Evolutionary conservation across 805 yeast genomes (phyloP).

Genomic region (Myxozyma monticola): DNA sequence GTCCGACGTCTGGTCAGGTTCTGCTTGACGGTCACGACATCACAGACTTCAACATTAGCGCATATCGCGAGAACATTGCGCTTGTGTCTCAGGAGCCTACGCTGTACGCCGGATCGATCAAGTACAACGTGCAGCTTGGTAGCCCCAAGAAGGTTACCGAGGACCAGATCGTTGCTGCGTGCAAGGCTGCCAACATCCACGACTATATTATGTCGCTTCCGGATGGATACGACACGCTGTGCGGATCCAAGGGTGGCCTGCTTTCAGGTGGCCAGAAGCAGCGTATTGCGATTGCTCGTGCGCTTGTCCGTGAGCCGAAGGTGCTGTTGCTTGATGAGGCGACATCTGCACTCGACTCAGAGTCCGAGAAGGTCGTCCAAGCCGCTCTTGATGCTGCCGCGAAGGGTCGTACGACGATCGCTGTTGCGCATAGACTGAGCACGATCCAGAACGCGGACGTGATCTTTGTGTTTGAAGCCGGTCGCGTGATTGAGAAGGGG

Average conservation of each 20-base stretch:
- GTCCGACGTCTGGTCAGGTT: constrained; percentile 51
- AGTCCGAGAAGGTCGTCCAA: constrained; percentile 68
- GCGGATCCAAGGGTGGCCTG: constrained; percentile 51
- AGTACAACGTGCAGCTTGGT: constrained; percentile 57
- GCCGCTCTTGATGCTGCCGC: constrained; percentile 61
- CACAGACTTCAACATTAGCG: constrained; percentile 49
- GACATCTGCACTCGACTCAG: constrained; percentile 54
- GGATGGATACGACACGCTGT: constrained; percentile 51
- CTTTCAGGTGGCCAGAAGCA: constrained; percentile 68
- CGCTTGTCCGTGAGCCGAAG: constrained; percentile 57
- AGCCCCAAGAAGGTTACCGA: constrained; percentile 39
- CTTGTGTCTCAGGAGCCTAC: constrained; percentile 59
- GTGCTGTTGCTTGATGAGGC: constrained; percentile 61
- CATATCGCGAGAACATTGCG: constrained; percentile 54
- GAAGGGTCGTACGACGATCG: constrained; percentile 61
- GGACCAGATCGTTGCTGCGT: constrained; percentile 45
- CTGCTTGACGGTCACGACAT: constrained; percentile 55
- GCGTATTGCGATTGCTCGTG: constrained; percentile 63
- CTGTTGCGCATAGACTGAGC: constrained; percentile 73
- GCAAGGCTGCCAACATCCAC: constrained; percentile 55
- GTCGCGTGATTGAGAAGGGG: constrained; percentile 56
- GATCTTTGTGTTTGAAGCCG: constrained; percentile 55
- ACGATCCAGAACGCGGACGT: constrained; percentile 56
- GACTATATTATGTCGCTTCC: constrained; percentile 54
- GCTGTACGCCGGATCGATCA: constrained; percentile 65